Base-by-base conservation (phyloP, 2,329 filamentous ascomycete genomes). In the Penicillium sp. region DNA sequence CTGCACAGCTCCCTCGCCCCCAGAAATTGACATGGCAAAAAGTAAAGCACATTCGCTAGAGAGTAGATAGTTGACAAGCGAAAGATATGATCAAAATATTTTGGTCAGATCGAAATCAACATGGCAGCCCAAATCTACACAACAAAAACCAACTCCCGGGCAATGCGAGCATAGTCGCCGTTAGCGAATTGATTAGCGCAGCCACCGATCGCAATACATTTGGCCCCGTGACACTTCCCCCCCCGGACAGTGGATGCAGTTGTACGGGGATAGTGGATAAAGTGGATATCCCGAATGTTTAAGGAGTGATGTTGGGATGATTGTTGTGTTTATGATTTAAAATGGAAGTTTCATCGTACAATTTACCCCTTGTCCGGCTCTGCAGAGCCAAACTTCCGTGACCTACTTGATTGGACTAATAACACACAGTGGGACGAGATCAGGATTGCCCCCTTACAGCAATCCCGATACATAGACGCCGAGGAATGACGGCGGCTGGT, bases 101-200 rank as follows among this genome's bases (percentile, higher is more conserved):
- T 31, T 31, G 31, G 31, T 31, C 31, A 31, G 31, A 10, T 31
- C 31, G 31, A 31, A 31, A 8, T 31, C 31, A 31, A 6, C 31
- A 7, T 28, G 1, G 6, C 25, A 28, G 25, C 4, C 8, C 17
- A 20, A 41, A 10, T 17, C 38, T 4, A 22, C n/a, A 45, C 42
- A 45, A 25, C 20, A 28, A 14, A 14, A 45, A 22, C 42, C 25
- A 25, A 12, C 20, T 45, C 14, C 42, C 42, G 42, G 2, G 20
- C 20, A 20, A 20, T 20, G 20, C 20, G 20, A 45, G 22, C 5
- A 14, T 45, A 49, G 47, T 35, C n/a, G 35, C 15, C 47, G 31
- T 49, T 49, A 49, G 47, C 47, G 47, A 49, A 49, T 49, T 20
- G 28, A 47, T 49, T 49, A 49, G 47, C n/a, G 28, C 47, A 49